Evolutionary conservation across 2,329 filamentous ascomycete species (phyloP).

Genomic region (Annulohypoxylon truncatum): DNA sequence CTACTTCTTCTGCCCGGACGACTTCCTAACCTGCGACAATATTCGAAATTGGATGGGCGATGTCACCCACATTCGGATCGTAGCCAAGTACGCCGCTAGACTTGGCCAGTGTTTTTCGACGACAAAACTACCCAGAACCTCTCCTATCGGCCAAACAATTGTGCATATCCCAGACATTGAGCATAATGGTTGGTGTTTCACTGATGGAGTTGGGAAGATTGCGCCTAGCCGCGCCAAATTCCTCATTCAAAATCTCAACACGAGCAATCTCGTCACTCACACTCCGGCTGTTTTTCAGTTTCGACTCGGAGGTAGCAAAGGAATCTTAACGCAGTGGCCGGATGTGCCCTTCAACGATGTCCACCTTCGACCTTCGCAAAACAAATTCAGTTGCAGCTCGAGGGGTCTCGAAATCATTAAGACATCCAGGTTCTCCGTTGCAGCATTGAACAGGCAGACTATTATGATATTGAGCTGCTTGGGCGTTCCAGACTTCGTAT

Average conservation of each 20-base stretch:
- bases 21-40: slow-evolving; percentile 73
- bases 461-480: slow-evolving; percentile 86
- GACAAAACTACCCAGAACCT: slow-evolving; percentile 77
- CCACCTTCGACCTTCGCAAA: slow-evolving; percentile 83
- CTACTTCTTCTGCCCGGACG: slow-evolving; percentile 87
- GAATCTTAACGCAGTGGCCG: slow-evolving; percentile 82
- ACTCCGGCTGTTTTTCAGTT: slow-evolving; percentile 90
- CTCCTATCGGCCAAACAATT: slow-evolving; percentile 67
- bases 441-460: slow-evolving; percentile 88
- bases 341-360: slow-evolving; percentile 75
- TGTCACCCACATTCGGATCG: slow-evolving; percentile 80
- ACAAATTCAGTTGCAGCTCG: slow-evolving; percentile 81
- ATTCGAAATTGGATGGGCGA: slow-evolving; percentile 90
- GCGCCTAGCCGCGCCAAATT: slow-evolving; percentile 80
- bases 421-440: slow-evolving; percentile 78
- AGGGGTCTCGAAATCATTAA: slow-evolving; percentile 87
- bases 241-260: slow-evolving; percentile 75
- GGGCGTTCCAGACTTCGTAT: slow-evolving; percentile 75
- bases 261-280: slow-evolving; percentile 60
- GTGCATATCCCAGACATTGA: slow-evolving; percentile 77
- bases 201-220: slow-evolving; percentile 94
- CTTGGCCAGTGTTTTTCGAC: slow-evolving; percentile 97
- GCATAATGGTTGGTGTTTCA: slow-evolving; percentile 78
- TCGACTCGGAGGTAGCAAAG: slow-evolving; percentile 91
- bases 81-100: slow-evolving; percentile 91